A percentile compares a stretch with the other conserved stretches of the same genome.
phyloP scores from a whole-genome alignment of 805 yeast genomes.

The Saccharomyces kudriavzevii region DNA sequence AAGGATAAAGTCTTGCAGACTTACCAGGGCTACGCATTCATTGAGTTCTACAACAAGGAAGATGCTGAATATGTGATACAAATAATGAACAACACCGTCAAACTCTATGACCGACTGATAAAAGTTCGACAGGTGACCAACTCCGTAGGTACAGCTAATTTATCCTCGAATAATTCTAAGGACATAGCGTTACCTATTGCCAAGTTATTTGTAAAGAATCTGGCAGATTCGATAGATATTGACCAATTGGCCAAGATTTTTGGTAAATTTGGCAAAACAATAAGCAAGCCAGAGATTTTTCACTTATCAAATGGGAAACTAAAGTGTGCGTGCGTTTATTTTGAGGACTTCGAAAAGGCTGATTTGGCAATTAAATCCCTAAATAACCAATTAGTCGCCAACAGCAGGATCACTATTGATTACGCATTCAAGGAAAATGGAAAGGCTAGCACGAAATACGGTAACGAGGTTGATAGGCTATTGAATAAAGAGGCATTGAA shows the following conservation, averaged over 20 bases:
- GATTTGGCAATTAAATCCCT: constrained; percentile 65
- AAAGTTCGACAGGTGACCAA: constrained; percentile 42
- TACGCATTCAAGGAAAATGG: constrained; percentile 63
- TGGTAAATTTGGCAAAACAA: constrained; percentile 57
- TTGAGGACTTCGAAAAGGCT: constrained; percentile 53
- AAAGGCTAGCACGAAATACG: constrained; percentile 50
- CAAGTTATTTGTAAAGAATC: constrained; percentile 58
- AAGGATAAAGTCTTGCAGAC: constrained; percentile 61
- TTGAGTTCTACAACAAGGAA: constrained; percentile 48
- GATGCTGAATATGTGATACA: constrained; percentile 68
- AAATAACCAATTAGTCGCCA: constrained; percentile 64
- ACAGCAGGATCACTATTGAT: constrained; percentile 48
- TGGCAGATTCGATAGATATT: constrained; percentile 61
- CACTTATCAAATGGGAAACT: constrained; percentile 34
- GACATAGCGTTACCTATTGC: constrained; percentile 45
- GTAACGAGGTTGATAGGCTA: constrained; percentile 68
- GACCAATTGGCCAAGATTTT: constrained; percentile 43
- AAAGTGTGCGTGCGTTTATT: constrained; percentile 64
- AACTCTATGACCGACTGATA: constrained; percentile 53
- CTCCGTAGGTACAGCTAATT: constrained; percentile 3
- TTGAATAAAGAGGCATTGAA: constrained; percentile 57
- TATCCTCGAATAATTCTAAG: constrained; percentile 8
- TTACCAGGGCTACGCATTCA: constrained; percentile 86
- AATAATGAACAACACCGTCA: constrained; percentile 44
- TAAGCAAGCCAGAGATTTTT: constrained; percentile 40